Evolutionary conservation across 2,329 filamentous ascomycete genomes (phyloP), one percentile per base, ranked within the genome.

Genomic region (Didymellaceae sp.): DNA sequence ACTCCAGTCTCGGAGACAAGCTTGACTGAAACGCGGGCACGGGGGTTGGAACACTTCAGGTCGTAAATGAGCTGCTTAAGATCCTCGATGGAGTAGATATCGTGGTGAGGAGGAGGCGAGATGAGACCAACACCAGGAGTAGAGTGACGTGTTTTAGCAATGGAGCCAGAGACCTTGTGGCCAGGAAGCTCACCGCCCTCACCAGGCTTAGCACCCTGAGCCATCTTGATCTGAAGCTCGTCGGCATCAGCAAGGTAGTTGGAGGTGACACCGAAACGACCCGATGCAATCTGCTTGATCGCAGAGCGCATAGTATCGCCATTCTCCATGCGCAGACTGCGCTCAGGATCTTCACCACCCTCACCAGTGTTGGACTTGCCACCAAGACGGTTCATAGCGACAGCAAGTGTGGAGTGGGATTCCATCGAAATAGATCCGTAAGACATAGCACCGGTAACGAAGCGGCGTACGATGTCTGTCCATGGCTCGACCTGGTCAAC

Each of bases 391-490:
- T 97, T 97, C 92, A 97, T 96, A 59, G 93, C 93, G 47, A 97
- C 88, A 60, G 93, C 93, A 39, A 97, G 80, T 10, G 93, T 97
- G 14, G 93, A 96, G 78, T 97, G 93, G 44, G 93, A 93, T 74
- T 97, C 93, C 91, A 97, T 96, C 5, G 93, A 97, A 67, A 97
- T 97, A 31, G 93, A 97, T 38, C 93, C 93, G 71, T 97, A 97
- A 2, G 93, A 97, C 93, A 97, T 97, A 63, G 93, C 93, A 72
- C 93, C 93, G 30, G 93, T 97, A 66, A 93, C 94, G 79, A 97
- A 97, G 57, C 93, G 89, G 59, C 93, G 89, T 35, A 97, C 93
- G 65, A 97, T 97, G 67, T 97, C 92, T 3, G 93, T 97, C 93
- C 93, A 97, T 16, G 93, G 91, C 78, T 97, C 93, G 51, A 97